Base-by-base conservation (phyloP, 768 basidiomycete genomes). In the Hygrophorus pudorinus region DNA sequence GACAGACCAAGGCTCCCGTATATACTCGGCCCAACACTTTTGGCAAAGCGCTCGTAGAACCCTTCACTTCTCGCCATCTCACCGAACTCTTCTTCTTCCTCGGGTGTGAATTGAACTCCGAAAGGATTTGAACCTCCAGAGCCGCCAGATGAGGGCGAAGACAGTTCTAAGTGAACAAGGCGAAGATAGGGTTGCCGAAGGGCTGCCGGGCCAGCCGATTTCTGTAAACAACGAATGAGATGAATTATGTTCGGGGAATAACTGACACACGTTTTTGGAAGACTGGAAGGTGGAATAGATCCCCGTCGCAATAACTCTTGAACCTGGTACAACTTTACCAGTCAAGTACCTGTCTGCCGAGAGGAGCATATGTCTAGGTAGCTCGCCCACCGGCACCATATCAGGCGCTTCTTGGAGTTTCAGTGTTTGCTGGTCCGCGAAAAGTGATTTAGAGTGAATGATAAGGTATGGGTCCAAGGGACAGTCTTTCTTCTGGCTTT, bases 321-420 rank as follows among this genome's bases (percentile, higher is more conserved):
- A 90, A 2, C 96, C 96, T 4, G 96, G 96, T 8, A 97, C 87
- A 8, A 97, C 93, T 57, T 82, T 82, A 0, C 89, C 91, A 0
- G 93, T 90, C 43, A 98, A 70, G 56, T 91, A 82, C 60, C 94
- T 71, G 60, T 99, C 96, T 4, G 79, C 80, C 21, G 88, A 93
- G 18, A 99, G 69, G 41, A 94, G 73, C 75, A 99, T 91, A 59
- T 98, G 96, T 39, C 93, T 67, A 7, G 96, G 96, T 33, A 99
- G 70, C 58, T 99, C 96, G 72, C 96, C 96, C 18, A 98, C 93
- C 0, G 96, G 96, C 1, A 99, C 96, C 90, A 97, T 96, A 61
- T 99, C 96, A 0, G 96, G 96, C 13, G 94, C 93, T 63, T 99
- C 96, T 63, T 99, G 96, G 10, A 99, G 75, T 60, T 99, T 99